Conservation (phyloP, 306 rosid species). For the Nissolia schottii region DNA sequence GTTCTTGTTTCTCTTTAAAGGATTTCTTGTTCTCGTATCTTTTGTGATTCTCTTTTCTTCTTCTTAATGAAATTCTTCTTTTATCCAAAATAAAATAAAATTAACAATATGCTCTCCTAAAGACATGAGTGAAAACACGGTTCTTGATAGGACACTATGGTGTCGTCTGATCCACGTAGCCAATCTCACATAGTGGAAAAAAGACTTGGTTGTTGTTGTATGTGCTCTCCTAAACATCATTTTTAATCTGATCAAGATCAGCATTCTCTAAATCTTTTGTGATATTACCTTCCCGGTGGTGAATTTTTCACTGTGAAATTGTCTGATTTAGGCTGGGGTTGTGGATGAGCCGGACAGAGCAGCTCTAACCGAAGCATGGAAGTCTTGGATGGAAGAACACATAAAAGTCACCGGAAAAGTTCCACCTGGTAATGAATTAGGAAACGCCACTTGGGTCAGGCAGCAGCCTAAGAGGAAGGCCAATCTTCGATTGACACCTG, state of each 20-base stretch:
- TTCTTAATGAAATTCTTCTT: too few species aligned
- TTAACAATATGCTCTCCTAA: too few species aligned
- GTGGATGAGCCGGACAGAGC: slow-evolving; percentile 77
- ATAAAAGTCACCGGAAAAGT: slow-evolving; percentile 81
- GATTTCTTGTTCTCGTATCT: too few species aligned
- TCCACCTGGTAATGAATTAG: slow-evolving; percentile 88
- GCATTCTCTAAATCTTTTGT: not conserved
- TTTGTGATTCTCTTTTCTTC: too few species aligned
- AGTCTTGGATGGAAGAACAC: slow-evolving; percentile 98
- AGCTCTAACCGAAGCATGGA: slow-evolving; percentile 80
- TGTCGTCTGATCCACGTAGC: too few species aligned
- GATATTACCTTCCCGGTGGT: not conserved
- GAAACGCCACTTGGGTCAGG: slow-evolving; percentile 72
- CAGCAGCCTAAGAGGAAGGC: slow-evolving; percentile 72
- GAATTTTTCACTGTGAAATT: slow-evolving; percentile 14
- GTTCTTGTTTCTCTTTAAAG: too few species aligned
- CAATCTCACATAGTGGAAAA: too few species aligned
- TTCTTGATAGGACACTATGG: too few species aligned
- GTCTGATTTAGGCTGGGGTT: slow-evolving; percentile 48
- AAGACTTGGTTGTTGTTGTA: too few species aligned
- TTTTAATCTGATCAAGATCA: not conserved
- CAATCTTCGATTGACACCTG: slow-evolving; percentile 47
- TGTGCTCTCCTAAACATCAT: not conserved
- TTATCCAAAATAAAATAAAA: too few species aligned
- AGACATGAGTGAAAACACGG: too few species aligned